Conservation (phyloP, 1,284 basidiomycete genomes). For the Volvariella volvacea region DNA sequence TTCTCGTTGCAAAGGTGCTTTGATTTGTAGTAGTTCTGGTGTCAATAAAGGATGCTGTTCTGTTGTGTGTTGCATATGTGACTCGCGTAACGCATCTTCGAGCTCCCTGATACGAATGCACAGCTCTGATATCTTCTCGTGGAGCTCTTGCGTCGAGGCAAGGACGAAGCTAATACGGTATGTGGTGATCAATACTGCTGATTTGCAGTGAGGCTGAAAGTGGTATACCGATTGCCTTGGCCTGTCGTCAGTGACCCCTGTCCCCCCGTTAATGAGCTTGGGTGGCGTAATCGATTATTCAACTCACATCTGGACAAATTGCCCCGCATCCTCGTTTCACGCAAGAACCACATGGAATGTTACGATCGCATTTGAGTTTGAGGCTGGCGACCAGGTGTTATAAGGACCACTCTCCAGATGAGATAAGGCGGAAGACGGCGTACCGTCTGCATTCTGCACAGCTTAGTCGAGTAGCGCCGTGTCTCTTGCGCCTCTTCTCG, state of each 20-base stretch:
- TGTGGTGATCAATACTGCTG: constrained; percentile 5
- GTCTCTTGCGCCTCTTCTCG: constrained; percentile 63
- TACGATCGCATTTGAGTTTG: constrained; percentile 71
- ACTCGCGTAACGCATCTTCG: constrained; percentile 62
- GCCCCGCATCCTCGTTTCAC: constrained; percentile 67
- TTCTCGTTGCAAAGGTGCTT: constrained; percentile 67
- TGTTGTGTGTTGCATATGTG: constrained; percentile 52
- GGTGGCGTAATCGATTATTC: background rate
- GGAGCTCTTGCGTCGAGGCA: constrained; percentile 74
- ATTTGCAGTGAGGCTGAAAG: constrained; percentile 6
- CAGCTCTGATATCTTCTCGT: constrained; percentile 74
- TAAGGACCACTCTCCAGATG: constrained; percentile 1
- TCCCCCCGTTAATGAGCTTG: constrained; percentile 1
- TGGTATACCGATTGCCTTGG: constrained; percentile 65
- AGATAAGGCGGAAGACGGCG: constrained; percentile 10
- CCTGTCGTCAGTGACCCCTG: constrained; percentile 72
- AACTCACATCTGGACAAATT: constrained; percentile 52
- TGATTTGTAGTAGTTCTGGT: constrained; percentile 65
- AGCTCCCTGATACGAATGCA: constrained; percentile 68
- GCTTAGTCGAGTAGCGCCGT: constrained; percentile 68
- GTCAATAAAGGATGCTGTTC: constrained; percentile 60
- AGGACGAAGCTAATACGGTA: constrained; percentile 56
- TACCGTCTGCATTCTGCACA: constrained; percentile 74
- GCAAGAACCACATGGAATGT: constrained; percentile 58
- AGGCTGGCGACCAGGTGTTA: constrained; percentile 32